Evolutionary conservation across 345 rosid genomes (phyloP).

Genomic region (Dovyalis caffra): DNA sequence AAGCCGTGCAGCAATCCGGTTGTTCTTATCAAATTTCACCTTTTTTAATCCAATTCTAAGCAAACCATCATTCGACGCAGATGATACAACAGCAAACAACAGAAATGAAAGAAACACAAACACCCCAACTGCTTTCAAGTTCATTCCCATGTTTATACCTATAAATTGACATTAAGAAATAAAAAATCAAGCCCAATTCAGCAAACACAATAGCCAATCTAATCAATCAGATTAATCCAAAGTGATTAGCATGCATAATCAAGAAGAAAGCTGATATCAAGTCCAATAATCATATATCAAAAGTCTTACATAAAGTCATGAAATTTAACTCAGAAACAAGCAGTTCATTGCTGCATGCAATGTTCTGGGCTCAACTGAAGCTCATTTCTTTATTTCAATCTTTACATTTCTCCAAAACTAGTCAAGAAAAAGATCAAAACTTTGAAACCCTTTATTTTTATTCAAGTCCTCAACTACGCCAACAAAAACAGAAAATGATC

Average conservation of each 20-base stretch:
- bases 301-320: not conserved
- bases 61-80: conserved; percentile 13
- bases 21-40: conserved; percentile 18
- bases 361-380: not conserved
- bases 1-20: conserved; percentile 18
- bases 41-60: conserved; percentile 32
- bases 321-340: not conserved
- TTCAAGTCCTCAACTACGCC: conserved; percentile 1
- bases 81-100: conserved; percentile 34
- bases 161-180: conserved; percentile 3
- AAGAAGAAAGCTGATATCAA: not conserved
- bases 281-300: not conserved
- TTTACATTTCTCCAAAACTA: not conserved
- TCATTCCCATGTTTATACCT: conserved; percentile 56
- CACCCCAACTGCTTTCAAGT: conserved; percentile 26
- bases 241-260: not conserved
- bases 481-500: not conserved
- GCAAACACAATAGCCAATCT: not conserved
- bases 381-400: not conserved
- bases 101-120: conserved; percentile 44
- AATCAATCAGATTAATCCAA: not conserved
- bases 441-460: not conserved
- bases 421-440: not conserved
- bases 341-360: not conserved
- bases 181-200: conserved; percentile 1